These are phyloP conservation scores for Boehmeria nivea DNA, from an alignment of 306 rosid species.

Conservation along the genomic window DNA sequence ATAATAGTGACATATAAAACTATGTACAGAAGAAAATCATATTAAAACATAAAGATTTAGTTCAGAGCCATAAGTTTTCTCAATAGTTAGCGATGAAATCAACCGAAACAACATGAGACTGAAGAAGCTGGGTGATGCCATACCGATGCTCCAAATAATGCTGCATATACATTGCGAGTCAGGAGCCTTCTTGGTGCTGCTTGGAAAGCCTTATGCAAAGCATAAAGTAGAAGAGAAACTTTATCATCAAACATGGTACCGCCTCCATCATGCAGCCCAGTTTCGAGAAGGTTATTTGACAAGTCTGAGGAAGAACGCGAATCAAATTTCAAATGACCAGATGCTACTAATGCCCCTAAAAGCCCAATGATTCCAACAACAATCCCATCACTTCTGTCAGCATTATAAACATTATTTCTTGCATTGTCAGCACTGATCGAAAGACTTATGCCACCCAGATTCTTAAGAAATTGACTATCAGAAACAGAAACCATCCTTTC, in stretches of 20 bases:
- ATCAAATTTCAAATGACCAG: slow-evolving; percentile 73
- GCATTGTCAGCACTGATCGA: slow-evolving; percentile 93
- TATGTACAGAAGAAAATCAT: too few relatives aligned
- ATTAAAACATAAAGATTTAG: too few relatives aligned
- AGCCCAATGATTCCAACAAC: slow-evolving; percentile 78
- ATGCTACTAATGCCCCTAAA: slow-evolving; percentile 80
- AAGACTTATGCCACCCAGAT: slow-evolving; percentile 90
- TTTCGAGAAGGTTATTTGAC: slow-evolving; percentile 60
- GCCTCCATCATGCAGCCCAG: slow-evolving; percentile 65
- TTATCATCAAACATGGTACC: slow-evolving; percentile 91
- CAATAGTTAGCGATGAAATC: neutral
- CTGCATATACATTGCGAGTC: slow-evolving; percentile 72
- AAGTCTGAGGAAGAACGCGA: slow-evolving; percentile 43
- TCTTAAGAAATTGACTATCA: slow-evolving; percentile 44
- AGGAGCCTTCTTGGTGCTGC: slow-evolving; percentile 86
- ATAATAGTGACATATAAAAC: too few relatives aligned
- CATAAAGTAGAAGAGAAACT: slow-evolving; percentile 81
- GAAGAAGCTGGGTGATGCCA: slow-evolving; percentile 27
- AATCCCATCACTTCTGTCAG: slow-evolving; percentile 82
- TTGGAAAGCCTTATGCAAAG: slow-evolving; percentile 91
- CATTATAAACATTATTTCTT: slow-evolving; percentile 88
- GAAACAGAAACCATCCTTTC: slow-evolving; percentile 52
- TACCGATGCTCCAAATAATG: slow-evolving; percentile 94
- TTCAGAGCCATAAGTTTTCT: neutral
- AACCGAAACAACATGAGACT: neutral